Conservation (phyloP, 257 asterid species). For the Solanum rostratum region DNA sequence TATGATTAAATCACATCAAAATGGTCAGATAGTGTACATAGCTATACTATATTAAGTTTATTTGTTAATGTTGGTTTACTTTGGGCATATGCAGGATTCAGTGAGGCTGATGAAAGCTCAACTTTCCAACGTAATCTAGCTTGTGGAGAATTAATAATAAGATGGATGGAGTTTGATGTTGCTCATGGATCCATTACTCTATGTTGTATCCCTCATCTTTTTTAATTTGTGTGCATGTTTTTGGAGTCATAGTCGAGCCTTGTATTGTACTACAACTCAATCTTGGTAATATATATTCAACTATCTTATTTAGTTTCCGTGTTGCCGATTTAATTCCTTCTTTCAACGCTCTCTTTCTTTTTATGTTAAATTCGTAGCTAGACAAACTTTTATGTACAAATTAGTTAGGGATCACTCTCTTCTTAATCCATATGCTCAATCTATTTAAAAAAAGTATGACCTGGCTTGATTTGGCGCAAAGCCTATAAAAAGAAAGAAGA, state of each 20-base stretch:
- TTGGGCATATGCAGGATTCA: neutral
- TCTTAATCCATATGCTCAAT: no score
- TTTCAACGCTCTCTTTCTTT: no score
- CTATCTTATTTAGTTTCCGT: neutral
- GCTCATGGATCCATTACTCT: neutral
- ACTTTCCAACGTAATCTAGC: neutral
- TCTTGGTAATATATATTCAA: neutral
- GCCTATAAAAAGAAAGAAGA: no score
- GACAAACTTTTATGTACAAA: no score
- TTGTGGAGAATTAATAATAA: neutral
- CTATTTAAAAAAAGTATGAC: no score
- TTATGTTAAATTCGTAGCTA: no score
- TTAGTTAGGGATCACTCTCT: no score
- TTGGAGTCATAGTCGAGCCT: neutral
- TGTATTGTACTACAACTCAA: neutral
- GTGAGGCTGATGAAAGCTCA: neutral
- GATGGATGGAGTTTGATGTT: neutral
- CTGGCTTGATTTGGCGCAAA: no score
- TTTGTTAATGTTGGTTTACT: neutral
- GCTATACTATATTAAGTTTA: neutral
- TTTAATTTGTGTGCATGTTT: neutral
- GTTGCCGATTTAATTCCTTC: neutral
- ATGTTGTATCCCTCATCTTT: neutral
- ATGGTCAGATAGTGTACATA: no score
- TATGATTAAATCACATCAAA: neutral